These are phyloP conservation scores for Aspergillus oerlinghausenensis DNA, from an alignment of 2,329 filamentous ascomycete species.

Conservation along the genomic window DNA sequence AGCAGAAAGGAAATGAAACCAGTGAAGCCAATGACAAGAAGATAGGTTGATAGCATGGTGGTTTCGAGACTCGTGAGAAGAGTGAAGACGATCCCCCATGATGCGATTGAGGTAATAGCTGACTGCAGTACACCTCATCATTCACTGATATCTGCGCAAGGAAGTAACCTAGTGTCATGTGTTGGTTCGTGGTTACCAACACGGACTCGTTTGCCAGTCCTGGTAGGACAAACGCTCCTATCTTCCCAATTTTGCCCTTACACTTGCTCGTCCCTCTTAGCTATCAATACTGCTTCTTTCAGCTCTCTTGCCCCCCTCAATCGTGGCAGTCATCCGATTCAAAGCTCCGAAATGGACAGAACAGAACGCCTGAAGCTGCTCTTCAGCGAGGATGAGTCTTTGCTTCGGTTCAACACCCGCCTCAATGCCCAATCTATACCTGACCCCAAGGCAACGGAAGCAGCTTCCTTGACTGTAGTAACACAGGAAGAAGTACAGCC, in stretches of 20 bases:
- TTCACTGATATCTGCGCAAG: not conserved
- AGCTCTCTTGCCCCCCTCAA: not conserved
- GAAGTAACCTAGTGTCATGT: not conserved
- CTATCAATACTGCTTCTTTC: not conserved
- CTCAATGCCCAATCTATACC: conserved; percentile 3
- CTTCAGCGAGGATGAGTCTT: conserved; percentile 21
- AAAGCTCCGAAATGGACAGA: conserved; percentile 18
- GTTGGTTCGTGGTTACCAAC: not conserved
- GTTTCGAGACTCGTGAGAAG: not conserved
- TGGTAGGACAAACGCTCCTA: not conserved
- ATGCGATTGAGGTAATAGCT: not conserved
- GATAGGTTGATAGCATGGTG: not conserved
- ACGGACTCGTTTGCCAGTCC: not conserved
- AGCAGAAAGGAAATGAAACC: not conserved
- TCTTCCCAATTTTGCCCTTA: not conserved
- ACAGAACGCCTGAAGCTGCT: conserved; percentile 24
- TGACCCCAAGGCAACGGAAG: not conserved
- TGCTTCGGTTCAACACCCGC: conserved; percentile 20
- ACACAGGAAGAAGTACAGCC: not conserved
- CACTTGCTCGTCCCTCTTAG: not conserved
- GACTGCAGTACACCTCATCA: not conserved
- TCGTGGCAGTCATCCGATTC: not conserved
- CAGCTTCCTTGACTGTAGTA: not conserved
- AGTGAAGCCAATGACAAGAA: not conserved
- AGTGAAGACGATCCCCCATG: not conserved